Base-by-base conservation (phyloP, 768 basidiomycete species). In the Lyophyllum semitale region DNA sequence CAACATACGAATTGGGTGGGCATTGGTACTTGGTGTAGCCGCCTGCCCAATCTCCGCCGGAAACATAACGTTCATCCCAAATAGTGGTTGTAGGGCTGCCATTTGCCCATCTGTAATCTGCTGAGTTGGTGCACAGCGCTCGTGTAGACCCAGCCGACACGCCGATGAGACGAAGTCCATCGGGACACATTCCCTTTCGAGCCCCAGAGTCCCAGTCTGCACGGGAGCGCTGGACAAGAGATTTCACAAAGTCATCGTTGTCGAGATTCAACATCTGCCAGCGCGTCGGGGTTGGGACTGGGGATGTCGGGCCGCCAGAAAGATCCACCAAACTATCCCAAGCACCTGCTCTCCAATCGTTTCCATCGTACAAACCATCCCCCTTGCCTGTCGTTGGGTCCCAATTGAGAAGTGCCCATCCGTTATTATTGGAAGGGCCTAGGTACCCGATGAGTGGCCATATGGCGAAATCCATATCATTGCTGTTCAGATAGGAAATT, bases 181-280 rank as follows among this genome's bases (percentile, higher is more conserved):
- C 59, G 17, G 55, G 55, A 27, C 59, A 60, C 59, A 60, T 55
- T 26, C 55, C 59, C 42, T 60, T 60, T 37, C 45, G 51, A 23
- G 59, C 59, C 11, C 59, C 59, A 32, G 52, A 38, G 37, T 60
- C 55, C 59, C 59, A 60, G 48, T 60, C 59, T 27, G 41, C 55
- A 33, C 59, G 54, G 8, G 47, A 27, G 8, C 17, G 41, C 27
- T 60, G 59, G 12, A 53, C 41, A 18, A 51, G 33, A 12, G 59
- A 60, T 29, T 60, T 40, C 18, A 60, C 43, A 29, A 56, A 60
- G 40, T 60, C 59, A 44, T n/a, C 54, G 18, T 53, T n/a, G 41
- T 60, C 59, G 26, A 60, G 59, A 51, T 54, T 60, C 17, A 60
- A 30, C 59, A 60, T 60, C 30, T 53, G 54, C 59, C 59, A 60